Percentiles rank a stretch among this genome's conserved stretches.
phyloP scores from a whole-genome alignment of 176 grass and related monocot species.

The Lolium rigidum region DNA sequence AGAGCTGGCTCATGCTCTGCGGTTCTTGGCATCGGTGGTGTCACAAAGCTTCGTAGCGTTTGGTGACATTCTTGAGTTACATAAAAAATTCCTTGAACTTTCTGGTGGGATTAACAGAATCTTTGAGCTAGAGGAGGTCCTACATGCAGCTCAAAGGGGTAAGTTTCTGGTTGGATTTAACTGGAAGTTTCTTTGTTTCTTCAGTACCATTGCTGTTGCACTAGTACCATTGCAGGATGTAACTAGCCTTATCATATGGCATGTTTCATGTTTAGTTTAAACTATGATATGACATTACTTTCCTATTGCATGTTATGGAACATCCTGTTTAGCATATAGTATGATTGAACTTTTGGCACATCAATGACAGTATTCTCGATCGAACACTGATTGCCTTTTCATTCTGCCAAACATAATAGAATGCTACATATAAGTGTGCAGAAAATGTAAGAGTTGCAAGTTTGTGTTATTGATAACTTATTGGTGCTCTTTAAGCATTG shows the following conservation, averaged over 20 bases:
- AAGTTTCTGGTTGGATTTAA: constrained; percentile 34
- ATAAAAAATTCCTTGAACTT: constrained; percentile 96
- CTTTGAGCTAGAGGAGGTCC: constrained; percentile 92
- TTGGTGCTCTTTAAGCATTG: neutral
- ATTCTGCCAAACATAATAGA: constrained; percentile 21
- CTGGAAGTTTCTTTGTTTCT: constrained; percentile 30
- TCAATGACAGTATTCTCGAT: constrained; percentile 14
- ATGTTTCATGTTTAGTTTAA: constrained; percentile 16
- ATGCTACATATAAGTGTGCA: constrained; percentile 15
- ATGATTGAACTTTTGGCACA: constrained; percentile 36
- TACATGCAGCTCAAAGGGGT: constrained; percentile 76
- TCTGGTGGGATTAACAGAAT: constrained; percentile 95
- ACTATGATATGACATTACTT: neutral
- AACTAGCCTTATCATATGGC: neutral
- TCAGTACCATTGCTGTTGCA: neutral
- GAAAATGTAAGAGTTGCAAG: constrained; percentile 3
- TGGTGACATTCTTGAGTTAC: constrained; percentile 95
- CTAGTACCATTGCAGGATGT: constrained; percentile 9
- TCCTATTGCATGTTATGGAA: constrained; percentile 12
- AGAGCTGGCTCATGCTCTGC: constrained; percentile 90
- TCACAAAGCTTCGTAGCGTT: constrained; percentile 99
- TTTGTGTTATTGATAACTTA: constrained; percentile 3
- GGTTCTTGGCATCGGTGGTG: constrained; percentile 95
- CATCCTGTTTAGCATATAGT: constrained; percentile 20
- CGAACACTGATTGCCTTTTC: constrained; percentile 14